Evolutionary conservation across 1,284 basidiomycete genomes (phyloP).

Genomic region (Ceratobasidium sp.): DNA sequence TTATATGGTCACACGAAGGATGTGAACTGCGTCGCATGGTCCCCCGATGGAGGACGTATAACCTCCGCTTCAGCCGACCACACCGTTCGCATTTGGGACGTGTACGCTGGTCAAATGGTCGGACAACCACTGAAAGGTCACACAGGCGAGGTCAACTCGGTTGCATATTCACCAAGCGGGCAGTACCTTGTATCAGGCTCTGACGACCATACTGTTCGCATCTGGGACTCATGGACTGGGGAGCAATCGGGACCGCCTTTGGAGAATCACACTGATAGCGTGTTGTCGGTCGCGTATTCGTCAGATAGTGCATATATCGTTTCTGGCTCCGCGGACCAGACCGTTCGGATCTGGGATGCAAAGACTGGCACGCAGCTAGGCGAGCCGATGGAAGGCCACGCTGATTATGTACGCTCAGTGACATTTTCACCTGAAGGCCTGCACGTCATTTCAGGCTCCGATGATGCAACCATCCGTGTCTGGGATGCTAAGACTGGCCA

Average conservation of each 20-base stretch:
- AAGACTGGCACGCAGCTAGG: not conserved
- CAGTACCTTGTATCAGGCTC: not conserved
- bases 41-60: too few relatives aligned
- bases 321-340: not conserved
- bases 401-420: not conserved
- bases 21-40: not conserved
- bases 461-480: conserved; percentile 37
- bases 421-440: not conserved
- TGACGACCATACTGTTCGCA: not conserved
- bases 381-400: conserved; percentile 2
- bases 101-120: conserved; percentile 12
- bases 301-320: not conserved
- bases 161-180: conserved; percentile 2
- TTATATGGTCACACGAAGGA: not conserved
- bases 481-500: conserved; percentile 44
- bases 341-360: conserved; percentile 34
- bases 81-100: conserved; percentile 35
- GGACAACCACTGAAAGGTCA: conserved; percentile 2
- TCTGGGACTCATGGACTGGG: not conserved
- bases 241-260: not conserved
- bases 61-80: too few relatives aligned
- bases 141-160: not conserved
- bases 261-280: not conserved
- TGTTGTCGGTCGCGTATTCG: not conserved
- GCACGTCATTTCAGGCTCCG: too few relatives aligned